Conservation (phyloP, 2,329 filamentous ascomycete species). For the Arachnomyces sp. region DNA sequence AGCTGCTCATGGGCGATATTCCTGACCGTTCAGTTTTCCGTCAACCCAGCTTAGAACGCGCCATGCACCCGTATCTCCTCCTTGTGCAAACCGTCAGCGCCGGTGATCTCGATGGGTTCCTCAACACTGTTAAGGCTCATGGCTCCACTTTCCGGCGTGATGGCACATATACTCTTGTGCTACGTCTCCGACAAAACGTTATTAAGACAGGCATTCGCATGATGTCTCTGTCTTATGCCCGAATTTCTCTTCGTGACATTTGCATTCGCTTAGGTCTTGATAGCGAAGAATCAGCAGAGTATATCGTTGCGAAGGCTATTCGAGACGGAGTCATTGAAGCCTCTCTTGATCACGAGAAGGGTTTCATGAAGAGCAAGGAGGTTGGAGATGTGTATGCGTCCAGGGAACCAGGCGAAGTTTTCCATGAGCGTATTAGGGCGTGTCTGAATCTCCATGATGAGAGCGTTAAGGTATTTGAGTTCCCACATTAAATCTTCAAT, state of each 20-base stretch:
- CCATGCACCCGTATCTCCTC: constrained; percentile 85
- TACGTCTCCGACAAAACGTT: constrained; percentile 93
- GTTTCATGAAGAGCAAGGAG: constrained; percentile 98
- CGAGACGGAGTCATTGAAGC: constrained; percentile 96
- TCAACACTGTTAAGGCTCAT: constrained; percentile 75
- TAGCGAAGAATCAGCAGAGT: constrained; percentile 95
- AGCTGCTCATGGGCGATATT: constrained; percentile 97
- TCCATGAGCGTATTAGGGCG: constrained; percentile 91
- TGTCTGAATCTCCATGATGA: constrained; percentile 91
- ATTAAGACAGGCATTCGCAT: constrained; percentile 99
- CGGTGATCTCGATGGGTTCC: constrained; percentile 90
- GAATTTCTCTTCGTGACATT: constrained; percentile 93
- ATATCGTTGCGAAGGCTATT: constrained; percentile 98
- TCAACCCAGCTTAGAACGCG: constrained; percentile 74
- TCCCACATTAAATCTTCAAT: not conserved
- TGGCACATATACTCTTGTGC: constrained; percentile 88
- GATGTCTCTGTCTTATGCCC: constrained; percentile 97
- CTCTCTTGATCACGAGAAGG: constrained; percentile 83
- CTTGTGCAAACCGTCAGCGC: constrained; percentile 92
- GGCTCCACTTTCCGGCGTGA: constrained; percentile 83
- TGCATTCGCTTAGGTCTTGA: constrained; percentile 90
- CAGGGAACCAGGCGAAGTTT: constrained; percentile 88
- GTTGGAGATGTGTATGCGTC: constrained; percentile 94
- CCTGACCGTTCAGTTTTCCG: constrained; percentile 93
- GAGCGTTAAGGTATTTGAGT: constrained; percentile 75